A percentile compares a stretch with the other conserved stretches of the same genome.
These are phyloP conservation scores for Monosiga brevicollis DNA, from an alignment of 78 protist species.

Conservation along the genomic window DNA sequence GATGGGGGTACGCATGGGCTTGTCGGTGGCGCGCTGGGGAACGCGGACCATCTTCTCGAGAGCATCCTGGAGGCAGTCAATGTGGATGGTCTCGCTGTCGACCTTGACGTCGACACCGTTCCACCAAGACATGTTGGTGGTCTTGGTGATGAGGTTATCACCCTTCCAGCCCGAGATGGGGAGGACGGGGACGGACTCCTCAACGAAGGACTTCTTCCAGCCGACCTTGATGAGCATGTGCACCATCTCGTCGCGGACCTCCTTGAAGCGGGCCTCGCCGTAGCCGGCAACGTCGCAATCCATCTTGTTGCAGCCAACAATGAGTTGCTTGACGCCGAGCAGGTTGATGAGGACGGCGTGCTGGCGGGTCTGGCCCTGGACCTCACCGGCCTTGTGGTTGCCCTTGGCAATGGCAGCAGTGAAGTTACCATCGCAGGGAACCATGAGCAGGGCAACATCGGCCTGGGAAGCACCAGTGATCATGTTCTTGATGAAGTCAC, in stretches of 20 bases:
- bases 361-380: conserved; percentile 91
- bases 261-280: conserved; percentile 70
- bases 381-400: conserved; percentile 17
- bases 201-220: conserved; percentile 42
- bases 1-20: conserved; percentile 94
- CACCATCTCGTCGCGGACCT: conserved; percentile 72
- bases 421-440: conserved; percentile 88
- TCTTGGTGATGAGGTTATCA: conserved; percentile 89
- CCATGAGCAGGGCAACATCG: conserved; percentile 85
- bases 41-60: conserved; percentile 74
- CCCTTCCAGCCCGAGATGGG: conserved; percentile 96
- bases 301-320: conserved; percentile 93
- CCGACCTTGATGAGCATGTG: conserved; percentile 80
- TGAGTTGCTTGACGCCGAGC: conserved; percentile 92
- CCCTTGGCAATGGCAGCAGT: conserved; percentile 92
- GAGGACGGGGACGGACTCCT: conserved; percentile 77
- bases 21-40: conserved; percentile 88
- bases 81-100: neutral
- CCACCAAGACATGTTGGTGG: conserved; percentile 84
- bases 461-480: conserved; percentile 98
- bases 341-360: conserved; percentile 96
- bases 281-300: conserved; percentile 72
- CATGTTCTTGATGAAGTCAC: conserved; percentile 99
- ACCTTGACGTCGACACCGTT: conserved; percentile 38
- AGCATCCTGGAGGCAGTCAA: conserved; percentile 68